These are phyloP conservation scores for Alternaria triticina DNA, from an alignment of 2,329 filamentous ascomycete species.

Conservation along the genomic window DNA sequence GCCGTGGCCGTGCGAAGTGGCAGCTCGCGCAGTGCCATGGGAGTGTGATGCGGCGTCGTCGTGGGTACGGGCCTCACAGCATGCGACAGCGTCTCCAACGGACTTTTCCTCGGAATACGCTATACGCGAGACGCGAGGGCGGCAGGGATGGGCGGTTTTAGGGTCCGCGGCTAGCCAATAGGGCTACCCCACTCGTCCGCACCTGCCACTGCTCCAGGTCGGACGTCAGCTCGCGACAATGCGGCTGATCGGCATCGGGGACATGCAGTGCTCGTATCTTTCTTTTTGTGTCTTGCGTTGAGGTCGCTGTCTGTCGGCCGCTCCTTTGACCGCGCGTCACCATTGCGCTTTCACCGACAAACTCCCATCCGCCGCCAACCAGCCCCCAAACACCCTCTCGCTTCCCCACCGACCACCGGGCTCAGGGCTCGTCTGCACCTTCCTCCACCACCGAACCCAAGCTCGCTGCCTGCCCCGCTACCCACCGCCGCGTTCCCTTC, in stretches of 20 bases:
- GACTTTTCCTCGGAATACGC: conserved; percentile 22
- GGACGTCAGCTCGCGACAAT: conserved; percentile 1
- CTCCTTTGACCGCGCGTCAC: not conserved
- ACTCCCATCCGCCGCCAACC: not conserved
- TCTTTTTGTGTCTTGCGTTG: not conserved
- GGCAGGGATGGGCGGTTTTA: conserved; percentile 18
- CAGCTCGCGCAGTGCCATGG: conserved; percentile 49
- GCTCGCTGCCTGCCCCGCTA: conserved; percentile 20
- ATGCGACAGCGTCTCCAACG: conserved; percentile 5
- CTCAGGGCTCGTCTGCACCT: conserved; percentile 16
- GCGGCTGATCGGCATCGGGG: conserved; percentile 5
- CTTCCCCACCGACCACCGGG: conserved; percentile 8
- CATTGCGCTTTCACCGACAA: conserved; percentile 1
- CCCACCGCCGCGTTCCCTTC: conserved; percentile 10
- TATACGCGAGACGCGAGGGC: conserved; percentile 13
- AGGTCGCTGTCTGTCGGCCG: not conserved
- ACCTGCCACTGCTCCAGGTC: conserved; percentile 4
- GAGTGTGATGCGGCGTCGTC: conserved; percentile 17
- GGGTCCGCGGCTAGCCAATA: conserved; percentile 14
- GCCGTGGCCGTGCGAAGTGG: conserved; percentile 36
- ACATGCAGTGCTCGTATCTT: not conserved
- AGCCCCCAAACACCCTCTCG: not conserved
- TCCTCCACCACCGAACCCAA: conserved; percentile 6
- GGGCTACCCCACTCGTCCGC: conserved; percentile 14
- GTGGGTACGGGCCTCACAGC: conserved; percentile 9